Evolutionary conservation across 192 early-diverging fungal species (phyloP), one percentile per base, ranked within the genome.

Genomic region (Irineochytrium annulatum): DNA sequence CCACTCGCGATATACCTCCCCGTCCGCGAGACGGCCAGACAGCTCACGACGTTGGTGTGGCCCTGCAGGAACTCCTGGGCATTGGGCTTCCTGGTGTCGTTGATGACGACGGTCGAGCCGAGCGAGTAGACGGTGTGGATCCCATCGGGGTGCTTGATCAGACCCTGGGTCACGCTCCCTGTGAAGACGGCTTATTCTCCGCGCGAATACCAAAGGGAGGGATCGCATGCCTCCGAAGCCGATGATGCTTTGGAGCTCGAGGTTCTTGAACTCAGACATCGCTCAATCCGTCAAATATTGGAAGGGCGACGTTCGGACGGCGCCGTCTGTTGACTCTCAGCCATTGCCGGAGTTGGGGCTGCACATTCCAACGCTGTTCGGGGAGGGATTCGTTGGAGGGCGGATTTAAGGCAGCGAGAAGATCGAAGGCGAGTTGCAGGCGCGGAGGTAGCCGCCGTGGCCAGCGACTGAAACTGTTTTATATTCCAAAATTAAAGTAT

Each of bases 1-100:
- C 81, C 78, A 52, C 61, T 66, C 0, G 81, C 81, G 41, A 83
- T 74, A 33, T 67, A 70, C 45, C 62, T 71, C 1, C 81, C 81
- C 31, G 43, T 58, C 55, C 68, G 70, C 19, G 71, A 65, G 16
- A 83, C 63, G 22, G 77, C 72, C 17, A 83, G 54, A 60, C 81
- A 83, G 52, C 63, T 75, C 29, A 83, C 62, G 34, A 68, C 68
- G 56, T 83, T 83, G 13, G 76, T 81, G 67, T 83, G 81, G 26
- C 81, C 81, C 32, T 78, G 78, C 17, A 83, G 55, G 57, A 80
- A 83, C 52, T 83, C 81, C 59, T 81, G 77, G 8, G 58, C 32
- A 49, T 73, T 59, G 3, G 37, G 60, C 27, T 53, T 52, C 22
- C 58, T 44, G 19, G 62, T 27, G 52, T 78, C 63, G 43, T 70